Evolutionary conservation across 2,329 filamentous ascomycete species (phyloP).

Genomic region (Calonectria multiphialidica): DNA sequence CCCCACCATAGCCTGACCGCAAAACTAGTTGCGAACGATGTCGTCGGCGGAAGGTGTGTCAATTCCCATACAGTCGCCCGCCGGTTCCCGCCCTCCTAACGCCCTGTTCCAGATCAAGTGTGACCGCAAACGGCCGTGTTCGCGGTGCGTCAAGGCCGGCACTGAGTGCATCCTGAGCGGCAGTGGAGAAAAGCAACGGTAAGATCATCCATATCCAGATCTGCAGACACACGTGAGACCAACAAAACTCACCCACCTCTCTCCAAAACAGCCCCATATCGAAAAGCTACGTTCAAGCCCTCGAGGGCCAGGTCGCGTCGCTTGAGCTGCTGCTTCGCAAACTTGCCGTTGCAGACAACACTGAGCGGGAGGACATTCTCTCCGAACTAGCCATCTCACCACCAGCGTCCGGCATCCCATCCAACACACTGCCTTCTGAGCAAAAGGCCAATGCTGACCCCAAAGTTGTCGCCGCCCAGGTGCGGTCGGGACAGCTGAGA

Average conservation of each 20-base stretch:
- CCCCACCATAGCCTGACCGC: constrained; percentile 16
- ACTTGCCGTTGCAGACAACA: constrained; percentile 54
- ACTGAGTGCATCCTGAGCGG: constrained; percentile 55
- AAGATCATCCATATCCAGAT: constrained; percentile 18
- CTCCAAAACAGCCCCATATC: constrained; percentile 54
- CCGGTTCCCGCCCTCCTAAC: constrained; percentile 20
- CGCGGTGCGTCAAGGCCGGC: constrained; percentile 58
- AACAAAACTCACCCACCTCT: not conserved
- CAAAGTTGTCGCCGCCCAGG: constrained; percentile 47
- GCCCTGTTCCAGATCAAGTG: constrained; percentile 60
- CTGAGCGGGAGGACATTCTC: constrained; percentile 56
- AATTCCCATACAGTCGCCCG: not conserved
- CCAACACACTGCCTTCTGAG: constrained; percentile 30
- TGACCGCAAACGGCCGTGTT: constrained; percentile 63
- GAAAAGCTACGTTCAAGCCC: constrained; percentile 59
- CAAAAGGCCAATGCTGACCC: constrained; percentile 43
- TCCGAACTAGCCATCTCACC: constrained; percentile 48
- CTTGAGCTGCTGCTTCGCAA: constrained; percentile 59
- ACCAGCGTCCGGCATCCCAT: constrained; percentile 30
- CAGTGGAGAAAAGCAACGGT: constrained; percentile 58
- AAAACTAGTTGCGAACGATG: constrained; percentile 56
- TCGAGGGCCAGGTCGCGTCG: constrained; percentile 60
- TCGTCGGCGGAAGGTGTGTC: constrained; percentile 55
- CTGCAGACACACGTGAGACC: not conserved
- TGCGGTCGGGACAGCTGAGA: constrained; percentile 51